These are phyloP conservation scores for Lanmaoa pseudosensibilis DNA, from an alignment of 768 basidiomycete genomes.

Conservation along the genomic window DNA sequence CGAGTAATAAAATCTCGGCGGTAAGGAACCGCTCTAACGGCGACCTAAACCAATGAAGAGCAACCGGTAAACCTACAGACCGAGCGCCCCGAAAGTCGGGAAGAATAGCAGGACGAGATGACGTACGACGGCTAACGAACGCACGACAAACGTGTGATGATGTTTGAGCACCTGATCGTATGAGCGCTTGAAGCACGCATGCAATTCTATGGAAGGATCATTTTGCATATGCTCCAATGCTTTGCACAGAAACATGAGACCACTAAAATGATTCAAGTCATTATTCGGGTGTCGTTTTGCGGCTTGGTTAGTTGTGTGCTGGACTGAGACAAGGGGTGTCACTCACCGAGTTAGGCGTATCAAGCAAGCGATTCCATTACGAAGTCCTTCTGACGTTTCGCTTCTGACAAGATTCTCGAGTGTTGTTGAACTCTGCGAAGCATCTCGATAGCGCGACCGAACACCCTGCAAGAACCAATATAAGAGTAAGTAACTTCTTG, in stretches of 20 bases:
- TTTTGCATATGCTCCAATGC: slow-evolving; percentile 66
- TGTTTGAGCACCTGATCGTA: slow-evolving; percentile 68
- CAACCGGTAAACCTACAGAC: not conserved
- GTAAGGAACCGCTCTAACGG: slow-evolving; percentile 60
- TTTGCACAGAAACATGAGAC: slow-evolving; percentile 64
- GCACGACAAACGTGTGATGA: slow-evolving; percentile 67
- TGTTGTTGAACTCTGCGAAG: slow-evolving; percentile 47
- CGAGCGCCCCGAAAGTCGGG: not conserved
- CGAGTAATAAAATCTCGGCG: slow-evolving; percentile 63
- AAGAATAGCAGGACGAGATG: not conserved
- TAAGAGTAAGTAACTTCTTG: slow-evolving; percentile 13
- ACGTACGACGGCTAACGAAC: slow-evolving; percentile 43
- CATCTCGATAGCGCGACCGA: slow-evolving; percentile 50
- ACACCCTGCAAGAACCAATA: slow-evolving; percentile 52
- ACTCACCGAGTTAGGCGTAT: slow-evolving; percentile 64
- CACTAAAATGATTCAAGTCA: slow-evolving; percentile 40
- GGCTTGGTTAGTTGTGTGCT: not conserved
- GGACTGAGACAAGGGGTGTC: slow-evolving; percentile 20
- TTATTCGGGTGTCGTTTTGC: slow-evolving; percentile 7
- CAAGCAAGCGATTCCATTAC: slow-evolving; percentile 59
- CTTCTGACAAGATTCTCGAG: slow-evolving; percentile 59
- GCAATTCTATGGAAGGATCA: slow-evolving; percentile 52
- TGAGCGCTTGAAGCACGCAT: slow-evolving; percentile 67
- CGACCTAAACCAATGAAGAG: slow-evolving; percentile 40
- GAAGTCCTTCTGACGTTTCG: slow-evolving; percentile 45